phyloP scores from a whole-genome alignment of 805 yeast species.

The Cyberlindnera euphorbiae region DNA sequence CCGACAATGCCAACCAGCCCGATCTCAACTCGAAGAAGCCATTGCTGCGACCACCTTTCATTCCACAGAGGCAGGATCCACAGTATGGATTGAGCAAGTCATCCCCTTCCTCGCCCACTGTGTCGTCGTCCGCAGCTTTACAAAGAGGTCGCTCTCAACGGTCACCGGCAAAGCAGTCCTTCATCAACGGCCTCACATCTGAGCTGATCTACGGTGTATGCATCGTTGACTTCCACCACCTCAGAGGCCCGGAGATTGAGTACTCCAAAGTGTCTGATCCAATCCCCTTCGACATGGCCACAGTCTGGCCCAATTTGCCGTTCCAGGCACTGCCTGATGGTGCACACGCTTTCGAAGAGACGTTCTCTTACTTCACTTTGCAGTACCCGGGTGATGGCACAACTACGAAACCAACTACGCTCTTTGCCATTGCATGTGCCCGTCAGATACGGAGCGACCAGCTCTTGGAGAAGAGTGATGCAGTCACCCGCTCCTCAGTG shows the following conservation, averaged over 20 bases:
- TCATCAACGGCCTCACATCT: constrained; percentile 17
- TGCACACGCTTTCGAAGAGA: constrained; percentile 88
- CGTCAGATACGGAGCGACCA: constrained; percentile 70
- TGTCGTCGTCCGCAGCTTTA: neutral
- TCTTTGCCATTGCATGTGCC: constrained; percentile 94
- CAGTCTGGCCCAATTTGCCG: constrained; percentile 81
- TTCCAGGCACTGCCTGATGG: constrained; percentile 97
- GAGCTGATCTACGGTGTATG: constrained; percentile 72
- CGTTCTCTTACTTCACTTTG: constrained; percentile 85
- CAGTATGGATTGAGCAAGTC: neutral
- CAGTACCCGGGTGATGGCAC: constrained; percentile 41
- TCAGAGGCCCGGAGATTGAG: constrained; percentile 92
- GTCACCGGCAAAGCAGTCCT: constrained; percentile 17
- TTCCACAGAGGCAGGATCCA: constrained; percentile 5
- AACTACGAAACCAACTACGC: constrained; percentile 46
- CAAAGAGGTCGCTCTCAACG: constrained; percentile 1
- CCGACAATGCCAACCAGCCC: constrained; percentile 14
- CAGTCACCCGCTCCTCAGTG: constrained; percentile 78
- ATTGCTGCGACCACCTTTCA: neutral
- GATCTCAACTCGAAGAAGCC: constrained; percentile 1
- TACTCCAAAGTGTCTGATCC: constrained; percentile 51
- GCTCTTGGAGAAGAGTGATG: constrained; percentile 50
- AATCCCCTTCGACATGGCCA: constrained; percentile 30
- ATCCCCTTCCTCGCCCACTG: neutral
- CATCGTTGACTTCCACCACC: constrained; percentile 88